Conservation (phyloP, 768 basidiomycete species). For the Amanita pseudoporphyria region DNA sequence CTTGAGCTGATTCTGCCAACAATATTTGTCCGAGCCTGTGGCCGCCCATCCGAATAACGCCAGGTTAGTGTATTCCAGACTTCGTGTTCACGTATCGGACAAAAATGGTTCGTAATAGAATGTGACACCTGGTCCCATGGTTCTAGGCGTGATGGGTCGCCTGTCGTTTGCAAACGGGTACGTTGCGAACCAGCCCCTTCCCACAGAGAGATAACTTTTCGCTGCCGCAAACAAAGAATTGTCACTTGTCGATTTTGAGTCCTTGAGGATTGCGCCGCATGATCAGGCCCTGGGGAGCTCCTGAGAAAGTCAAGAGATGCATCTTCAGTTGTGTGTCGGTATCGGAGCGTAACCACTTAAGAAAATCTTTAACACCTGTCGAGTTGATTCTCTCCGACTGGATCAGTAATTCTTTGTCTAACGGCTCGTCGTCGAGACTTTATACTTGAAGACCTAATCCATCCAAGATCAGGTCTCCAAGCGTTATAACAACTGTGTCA, state of each 20-base stretch:
- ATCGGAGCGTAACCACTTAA: no score
- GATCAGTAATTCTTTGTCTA: constrained; percentile 39
- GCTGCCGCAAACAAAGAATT: neutral
- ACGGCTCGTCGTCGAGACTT: no score
- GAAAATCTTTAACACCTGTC: constrained; percentile 43
- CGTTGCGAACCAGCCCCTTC: no score
- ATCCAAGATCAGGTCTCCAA: no score
- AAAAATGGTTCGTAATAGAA: constrained; percentile 55
- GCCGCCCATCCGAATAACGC: no score
- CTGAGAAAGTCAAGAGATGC: constrained; percentile 54
- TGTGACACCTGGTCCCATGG: constrained; percentile 52
- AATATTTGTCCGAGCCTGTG: constrained; percentile 7
- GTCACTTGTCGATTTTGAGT: no score
- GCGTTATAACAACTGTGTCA: no score
- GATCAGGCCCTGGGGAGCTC: no score
- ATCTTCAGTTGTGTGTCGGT: constrained; percentile 45
- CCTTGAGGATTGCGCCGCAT: no score
- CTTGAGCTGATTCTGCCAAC: constrained; percentile 25
- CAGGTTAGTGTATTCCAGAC: no score
- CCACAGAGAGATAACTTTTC: constrained; percentile 21
- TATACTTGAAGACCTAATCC: constrained; percentile 17
- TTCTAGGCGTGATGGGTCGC: constrained; percentile 46
- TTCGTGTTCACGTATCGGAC: no score
- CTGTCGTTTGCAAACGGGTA: constrained; percentile 55
- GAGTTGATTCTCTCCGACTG: constrained; percentile 47